Evolutionary conservation across 805 yeast species (phyloP).

Genomic region (Barnettozyma pratensis): DNA sequence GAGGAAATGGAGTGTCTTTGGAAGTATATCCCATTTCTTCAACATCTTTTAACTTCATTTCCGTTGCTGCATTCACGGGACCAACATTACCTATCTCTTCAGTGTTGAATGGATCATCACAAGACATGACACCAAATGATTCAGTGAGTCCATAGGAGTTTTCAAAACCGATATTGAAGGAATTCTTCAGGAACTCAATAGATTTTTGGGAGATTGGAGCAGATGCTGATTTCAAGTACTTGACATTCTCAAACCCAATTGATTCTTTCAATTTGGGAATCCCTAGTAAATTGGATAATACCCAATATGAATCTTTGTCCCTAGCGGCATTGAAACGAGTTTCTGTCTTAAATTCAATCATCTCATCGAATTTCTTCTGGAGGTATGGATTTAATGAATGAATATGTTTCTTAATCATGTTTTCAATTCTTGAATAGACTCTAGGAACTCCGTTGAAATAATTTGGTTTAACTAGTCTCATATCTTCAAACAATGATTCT

Average conservation of each 20-base stretch:
- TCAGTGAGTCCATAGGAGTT: constrained; percentile 65
- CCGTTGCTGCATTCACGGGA: constrained; percentile 45
- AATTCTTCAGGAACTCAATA: constrained; percentile 46
- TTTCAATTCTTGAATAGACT: constrained; percentile 48
- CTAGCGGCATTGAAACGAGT: constrained; percentile 7
- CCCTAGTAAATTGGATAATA: constrained; percentile 1
- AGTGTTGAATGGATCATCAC: constrained; percentile 32
- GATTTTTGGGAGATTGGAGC: constrained; percentile 58
- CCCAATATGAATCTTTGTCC: constrained; percentile 11
- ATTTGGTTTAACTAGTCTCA: constrained; percentile 41
- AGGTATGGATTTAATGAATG: constrained; percentile 6
- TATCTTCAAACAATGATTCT: constrained; percentile 43
- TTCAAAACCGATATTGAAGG: constrained; percentile 38
- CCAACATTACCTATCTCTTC: constrained; percentile 37
- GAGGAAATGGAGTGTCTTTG: constrained; percentile 39
- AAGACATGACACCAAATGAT: constrained; percentile 50
- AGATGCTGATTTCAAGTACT: constrained; percentile 40
- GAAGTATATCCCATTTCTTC: constrained; percentile 42
- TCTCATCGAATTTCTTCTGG: constrained; percentile 15
- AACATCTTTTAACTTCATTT: constrained; percentile 49
- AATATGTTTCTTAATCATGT: constrained; percentile 32
- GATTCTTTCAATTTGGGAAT: constrained; percentile 36
- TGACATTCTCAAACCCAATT: constrained; percentile 35
- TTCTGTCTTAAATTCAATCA: constrained; percentile 9
- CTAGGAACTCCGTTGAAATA: constrained; percentile 51